Base-by-base conservation (phyloP, 179 eudicot species). In the Silene coronaria region DNA sequence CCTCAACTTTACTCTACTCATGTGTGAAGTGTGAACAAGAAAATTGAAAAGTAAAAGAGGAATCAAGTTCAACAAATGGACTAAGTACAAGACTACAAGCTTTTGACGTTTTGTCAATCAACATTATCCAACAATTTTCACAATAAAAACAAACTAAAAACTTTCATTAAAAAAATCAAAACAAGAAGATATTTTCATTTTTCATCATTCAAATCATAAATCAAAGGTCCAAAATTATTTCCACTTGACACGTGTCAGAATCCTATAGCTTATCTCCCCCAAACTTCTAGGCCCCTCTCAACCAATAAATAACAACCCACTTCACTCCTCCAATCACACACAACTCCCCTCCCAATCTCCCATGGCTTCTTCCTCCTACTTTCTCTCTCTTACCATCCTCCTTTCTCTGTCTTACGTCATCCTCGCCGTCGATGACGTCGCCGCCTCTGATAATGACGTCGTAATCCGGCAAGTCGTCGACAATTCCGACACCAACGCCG, bases 391-490 rank as follows among this genome's bases (percentile, higher is more conserved):
- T 19, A 67, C 71, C 55, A 32, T 62, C 36, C 21, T 71, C 60
- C 73, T 57, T 59, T 75, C 77, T 74, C 84, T 78, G 73, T 60
- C 80, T 77, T 10, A 59, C 46, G 53, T 73, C 70, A 55, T 79
- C 73, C 13, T 76, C 51, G 32, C 77, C 75, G 12, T 72, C 36
- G 71, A 38, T 38, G 45, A 76, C 62, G 45, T 78, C 73, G 16
- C 53, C 70, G 67, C 62, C 12, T 13, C 22, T 72, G 70, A 28
- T 2, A 80, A 76, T 45, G 96, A 92, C 73, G 74, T 79, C 7
- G 24, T 91, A 12, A 91, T 92, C 82, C 89, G 84, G 2, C 95
- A 91, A 73, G 96, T 91, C 65, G 83, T 84, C 28, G 80, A 86
- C 21, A 79, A 27, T 7, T 10, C 13, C 24, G n/a, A n/a, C n/a